Evolutionary conservation across 176 grass and related monocot species (phyloP), one percentile per base, ranked within the genome.

Genomic region (Urochloa ruziziensis): DNA sequence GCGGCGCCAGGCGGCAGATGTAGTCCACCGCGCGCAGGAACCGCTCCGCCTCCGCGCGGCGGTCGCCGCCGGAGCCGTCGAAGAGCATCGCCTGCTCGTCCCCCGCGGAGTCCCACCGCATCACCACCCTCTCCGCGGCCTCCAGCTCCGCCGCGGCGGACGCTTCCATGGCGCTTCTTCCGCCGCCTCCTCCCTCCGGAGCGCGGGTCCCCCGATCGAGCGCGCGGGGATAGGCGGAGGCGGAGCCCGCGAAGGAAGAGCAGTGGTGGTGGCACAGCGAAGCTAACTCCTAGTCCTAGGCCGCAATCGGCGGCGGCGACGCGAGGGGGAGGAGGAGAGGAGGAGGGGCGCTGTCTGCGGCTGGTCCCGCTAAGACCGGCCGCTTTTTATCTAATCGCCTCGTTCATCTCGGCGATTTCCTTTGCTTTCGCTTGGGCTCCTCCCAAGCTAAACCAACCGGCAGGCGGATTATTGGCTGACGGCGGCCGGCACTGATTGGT

Each of bases 1-100:
- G 63, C 52, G 62, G 85, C 14, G 85, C 70, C 40, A 91, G 88
- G n/a, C 89, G 89, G 7, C 37, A 81, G 39, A 94, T 69, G 81
- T 92, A 81, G 62, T 94, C 89, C 60, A 94, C 84, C 47, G 91
- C 92, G 46, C 83, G 83, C 16, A 95, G 86, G 85, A 91, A 89
- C 15, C 61, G 53, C 80, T 98, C 87, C 43, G 89, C 84, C 69
- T 94, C 83, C 33, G 81, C 70, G 14, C 88, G 63, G 62, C n/a
- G n/a, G n/a, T n/a, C n/a, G n/a, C 81, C 87, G 10, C 85, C 43
- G 32, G 82, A 36, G 73, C 61, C 66, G 56, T 84, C 35, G 68
- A 89, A 89, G 57, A 91, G 75, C 94, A 93, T 66, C 83, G 71
- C 43, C 10, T 12, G 77, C 63, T 89, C 85, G 62, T 92, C 73